Evolutionary conservation across 2,329 filamentous ascomycete genomes (phyloP).

Genomic region (Pseudonectria foliicola): DNA sequence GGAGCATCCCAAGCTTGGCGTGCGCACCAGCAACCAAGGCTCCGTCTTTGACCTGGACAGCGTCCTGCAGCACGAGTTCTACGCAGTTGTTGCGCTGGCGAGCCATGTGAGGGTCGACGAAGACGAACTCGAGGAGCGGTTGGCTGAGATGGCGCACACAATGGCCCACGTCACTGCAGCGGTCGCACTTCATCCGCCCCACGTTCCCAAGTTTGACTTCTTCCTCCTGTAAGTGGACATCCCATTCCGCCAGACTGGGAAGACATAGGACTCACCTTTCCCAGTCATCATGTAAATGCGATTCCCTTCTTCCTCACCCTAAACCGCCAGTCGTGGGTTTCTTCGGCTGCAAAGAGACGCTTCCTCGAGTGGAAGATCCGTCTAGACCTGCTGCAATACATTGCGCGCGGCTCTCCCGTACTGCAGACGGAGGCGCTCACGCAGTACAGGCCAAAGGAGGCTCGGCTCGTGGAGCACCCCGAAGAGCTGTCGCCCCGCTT

Average conservation of each 20-base stretch:
- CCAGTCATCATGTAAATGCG: conserved; percentile 68
- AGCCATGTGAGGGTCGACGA: conserved; percentile 50
- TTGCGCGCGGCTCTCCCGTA: conserved; percentile 56
- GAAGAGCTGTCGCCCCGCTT: conserved; percentile 43
- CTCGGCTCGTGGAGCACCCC: conserved; percentile 36
- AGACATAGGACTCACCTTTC: neutral
- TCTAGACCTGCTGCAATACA: conserved; percentile 66
- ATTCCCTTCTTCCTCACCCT: conserved; percentile 68
- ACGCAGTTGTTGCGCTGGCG: conserved; percentile 56
- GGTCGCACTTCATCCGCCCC: conserved; percentile 56
- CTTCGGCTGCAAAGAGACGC: conserved; percentile 53
- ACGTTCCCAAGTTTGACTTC: conserved; percentile 73
- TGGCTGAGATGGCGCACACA: conserved; percentile 62
- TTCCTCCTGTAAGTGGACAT: conserved; percentile 49
- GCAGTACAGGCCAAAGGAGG: conserved; percentile 48
- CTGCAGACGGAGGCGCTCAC: conserved; percentile 53
- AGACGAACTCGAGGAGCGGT: conserved; percentile 48
- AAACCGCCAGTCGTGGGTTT: conserved; percentile 54
- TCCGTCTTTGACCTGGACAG: too few relatives aligned
- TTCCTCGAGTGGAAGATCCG: conserved; percentile 79
- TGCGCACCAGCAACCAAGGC: conserved; percentile 56
- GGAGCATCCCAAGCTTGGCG: conserved; percentile 47
- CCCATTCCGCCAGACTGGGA: too few relatives aligned
- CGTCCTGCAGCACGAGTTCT: conserved; percentile 53
- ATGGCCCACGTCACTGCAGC: conserved; percentile 41